Percentiles rank a stretch among this genome's conserved stretches.
These are phyloP conservation scores for Rosa chinensis DNA, from an alignment of 306 rosid genomes.

Conservation along the genomic window DNA sequence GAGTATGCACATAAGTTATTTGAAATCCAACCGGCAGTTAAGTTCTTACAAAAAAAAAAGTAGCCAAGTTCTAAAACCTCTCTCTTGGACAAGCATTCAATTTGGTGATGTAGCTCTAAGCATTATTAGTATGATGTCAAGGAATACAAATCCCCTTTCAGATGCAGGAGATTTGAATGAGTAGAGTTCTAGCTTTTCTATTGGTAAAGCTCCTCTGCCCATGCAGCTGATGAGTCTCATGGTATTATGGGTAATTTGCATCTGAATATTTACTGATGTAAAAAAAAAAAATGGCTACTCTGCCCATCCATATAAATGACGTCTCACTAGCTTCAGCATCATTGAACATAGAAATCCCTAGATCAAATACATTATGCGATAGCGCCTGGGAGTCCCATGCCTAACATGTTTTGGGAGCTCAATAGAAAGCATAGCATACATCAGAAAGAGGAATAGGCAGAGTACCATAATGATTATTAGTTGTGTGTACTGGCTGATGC, in stretches of 20 bases:
- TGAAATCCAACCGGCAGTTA: not conserved
- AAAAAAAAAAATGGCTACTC: not conserved
- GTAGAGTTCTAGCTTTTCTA: conserved; percentile 7
- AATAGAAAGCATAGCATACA: not conserved
- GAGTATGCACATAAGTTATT: not conserved
- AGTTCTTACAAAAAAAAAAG: not conserved
- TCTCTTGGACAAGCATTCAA: not conserved
- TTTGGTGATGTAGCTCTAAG: not conserved
- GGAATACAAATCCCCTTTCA: not conserved
- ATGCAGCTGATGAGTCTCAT: not conserved
- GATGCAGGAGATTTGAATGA: not conserved
- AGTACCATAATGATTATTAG: not conserved
- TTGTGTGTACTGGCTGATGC: not conserved
- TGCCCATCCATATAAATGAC: not conserved
- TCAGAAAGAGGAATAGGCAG: not conserved
- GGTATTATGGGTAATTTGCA: too few species aligned
- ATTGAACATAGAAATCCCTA: not conserved
- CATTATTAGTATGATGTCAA: not conserved
- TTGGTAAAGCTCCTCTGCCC: not conserved
- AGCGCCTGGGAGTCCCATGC: not conserved
- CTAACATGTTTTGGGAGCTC: not conserved
- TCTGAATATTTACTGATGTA: too few species aligned
- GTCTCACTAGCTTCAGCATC: not conserved
- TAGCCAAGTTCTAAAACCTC: not conserved
- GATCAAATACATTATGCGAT: not conserved